phyloP scores from a whole-genome alignment of 805 yeast genomes.

The Candida adriatica region DNA sequence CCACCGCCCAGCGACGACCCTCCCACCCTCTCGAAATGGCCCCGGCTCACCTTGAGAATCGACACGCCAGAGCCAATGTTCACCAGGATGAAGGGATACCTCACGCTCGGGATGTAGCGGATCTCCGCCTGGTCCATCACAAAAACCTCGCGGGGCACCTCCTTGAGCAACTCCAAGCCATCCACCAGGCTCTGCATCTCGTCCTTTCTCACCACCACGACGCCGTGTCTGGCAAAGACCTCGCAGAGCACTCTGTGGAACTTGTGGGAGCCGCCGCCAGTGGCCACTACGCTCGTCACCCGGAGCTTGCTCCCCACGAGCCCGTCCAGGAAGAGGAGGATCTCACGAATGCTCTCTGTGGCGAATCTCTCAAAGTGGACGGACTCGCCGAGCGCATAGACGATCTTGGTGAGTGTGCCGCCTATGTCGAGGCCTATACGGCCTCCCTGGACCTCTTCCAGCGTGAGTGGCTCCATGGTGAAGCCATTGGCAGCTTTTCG shows the following conservation, averaged over 20 bases:
- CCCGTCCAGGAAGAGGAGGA: slow-evolving; percentile 45
- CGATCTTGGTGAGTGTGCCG: slow-evolving; percentile 87
- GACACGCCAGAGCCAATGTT: slow-evolving; percentile 97
- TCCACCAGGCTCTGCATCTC: slow-evolving; percentile 93
- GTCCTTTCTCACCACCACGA: slow-evolving; percentile 49
- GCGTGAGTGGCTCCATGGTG: neutral
- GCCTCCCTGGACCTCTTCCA: neutral
- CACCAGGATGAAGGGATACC: slow-evolving; percentile 82
- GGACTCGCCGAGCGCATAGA: slow-evolving; percentile 53
- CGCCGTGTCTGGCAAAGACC: slow-evolving; percentile 33
- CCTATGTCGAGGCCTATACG: slow-evolving; percentile 92
- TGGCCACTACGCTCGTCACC: slow-evolving; percentile 66
- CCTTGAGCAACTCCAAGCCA: slow-evolving; percentile 85
- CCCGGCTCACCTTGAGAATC: slow-evolving; percentile 74
- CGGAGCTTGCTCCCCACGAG: slow-evolving; percentile 33
- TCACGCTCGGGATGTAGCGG: slow-evolving; percentile 20
- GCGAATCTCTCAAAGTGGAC: slow-evolving; percentile 61
- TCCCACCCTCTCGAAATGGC: slow-evolving; percentile 74
- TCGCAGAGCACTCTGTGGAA: slow-evolving; percentile 56
- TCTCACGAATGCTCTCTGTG: slow-evolving; percentile 55
- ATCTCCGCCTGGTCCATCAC: slow-evolving; percentile 50
- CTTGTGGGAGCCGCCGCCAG: slow-evolving; percentile 96
- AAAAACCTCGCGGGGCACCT: slow-evolving; percentile 84
- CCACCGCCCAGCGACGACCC: slow-evolving; percentile 98
- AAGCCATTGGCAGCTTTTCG: neutral